These are phyloP conservation scores for Paradendryphiella salina DNA, from an alignment of 2,329 filamentous ascomycete species.

Conservation along the genomic window DNA sequence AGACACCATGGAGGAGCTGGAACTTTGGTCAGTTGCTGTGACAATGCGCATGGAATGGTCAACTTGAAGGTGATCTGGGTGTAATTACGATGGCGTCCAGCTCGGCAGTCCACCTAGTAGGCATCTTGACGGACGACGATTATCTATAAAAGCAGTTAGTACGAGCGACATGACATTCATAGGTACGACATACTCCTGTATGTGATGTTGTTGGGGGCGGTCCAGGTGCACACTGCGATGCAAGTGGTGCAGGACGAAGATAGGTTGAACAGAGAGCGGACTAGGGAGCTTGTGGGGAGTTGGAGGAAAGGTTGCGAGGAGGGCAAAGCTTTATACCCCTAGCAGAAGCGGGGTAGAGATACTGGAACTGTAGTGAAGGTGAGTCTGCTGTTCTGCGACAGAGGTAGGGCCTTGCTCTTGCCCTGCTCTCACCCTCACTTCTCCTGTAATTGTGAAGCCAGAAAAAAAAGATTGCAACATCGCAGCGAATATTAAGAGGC, in stretches of 20 bases:
- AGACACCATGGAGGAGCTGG: slow-evolving; percentile 28
- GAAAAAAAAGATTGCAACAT: too few relatives aligned
- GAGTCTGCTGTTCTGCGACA: neutral
- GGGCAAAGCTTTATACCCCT: neutral
- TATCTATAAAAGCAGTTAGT: neutral
- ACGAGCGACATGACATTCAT: neutral
- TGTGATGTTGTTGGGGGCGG: too few relatives aligned
- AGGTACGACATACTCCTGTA: neutral
- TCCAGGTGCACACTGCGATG: neutral
- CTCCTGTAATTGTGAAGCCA: neutral
- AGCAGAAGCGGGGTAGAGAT: neutral
- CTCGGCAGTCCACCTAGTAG: slow-evolving; percentile 29
- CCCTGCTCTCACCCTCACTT: neutral
- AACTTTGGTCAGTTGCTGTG: slow-evolving; percentile 1
- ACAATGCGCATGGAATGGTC: too few relatives aligned
- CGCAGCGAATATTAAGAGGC: too few relatives aligned
- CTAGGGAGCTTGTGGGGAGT: neutral
- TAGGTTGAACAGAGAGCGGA: neutral
- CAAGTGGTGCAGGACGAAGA: neutral
- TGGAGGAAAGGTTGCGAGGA: neutral
- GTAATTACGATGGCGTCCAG: slow-evolving; percentile 26
- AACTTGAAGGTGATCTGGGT: neutral
- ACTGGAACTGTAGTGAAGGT: slow-evolving; percentile 13
- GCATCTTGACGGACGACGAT: slow-evolving; percentile 8
- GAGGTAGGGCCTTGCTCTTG: neutral